Conservation (phyloP, 768 basidiomycete genomes). For the Lactarius hatsudake region DNA sequence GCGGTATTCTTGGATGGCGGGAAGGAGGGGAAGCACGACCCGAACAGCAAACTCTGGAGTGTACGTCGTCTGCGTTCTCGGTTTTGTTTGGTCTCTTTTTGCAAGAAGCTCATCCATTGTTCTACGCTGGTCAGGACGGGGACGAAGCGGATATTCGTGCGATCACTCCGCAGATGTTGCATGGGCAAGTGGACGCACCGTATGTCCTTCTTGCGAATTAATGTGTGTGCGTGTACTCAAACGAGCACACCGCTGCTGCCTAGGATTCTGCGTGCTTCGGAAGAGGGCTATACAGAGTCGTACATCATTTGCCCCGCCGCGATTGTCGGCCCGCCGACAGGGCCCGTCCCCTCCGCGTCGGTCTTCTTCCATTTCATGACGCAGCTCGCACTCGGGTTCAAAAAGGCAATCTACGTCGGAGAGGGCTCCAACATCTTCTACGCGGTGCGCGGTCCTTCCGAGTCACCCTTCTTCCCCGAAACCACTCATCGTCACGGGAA, state of each 20-base stretch:
- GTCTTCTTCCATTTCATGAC: slow-evolving; percentile 10
- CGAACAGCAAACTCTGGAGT: slow-evolving; percentile 14
- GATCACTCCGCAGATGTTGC: slow-evolving; percentile 17
- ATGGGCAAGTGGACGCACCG: slow-evolving; percentile 12
- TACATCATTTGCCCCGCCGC: slow-evolving; percentile 19
- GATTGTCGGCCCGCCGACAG: slow-evolving; percentile 13
- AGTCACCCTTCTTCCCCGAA: too few species aligned
- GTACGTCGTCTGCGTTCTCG: slow-evolving; percentile 6
- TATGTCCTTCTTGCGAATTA: neutral
- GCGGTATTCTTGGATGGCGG: slow-evolving; percentile 9
- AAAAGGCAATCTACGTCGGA: slow-evolving; percentile 11
- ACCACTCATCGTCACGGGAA: neutral
- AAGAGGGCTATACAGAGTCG: slow-evolving; percentile 7
- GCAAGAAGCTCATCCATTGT: neutral
- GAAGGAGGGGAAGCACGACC: slow-evolving; percentile 16
- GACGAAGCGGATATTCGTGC: slow-evolving; percentile 19
- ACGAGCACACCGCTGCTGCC: neutral
- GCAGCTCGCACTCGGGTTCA: neutral
- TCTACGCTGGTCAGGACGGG: slow-evolving; percentile 11
- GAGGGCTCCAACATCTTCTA: slow-evolving; percentile 19
- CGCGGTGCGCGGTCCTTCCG: neutral
- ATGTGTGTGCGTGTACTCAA: neutral
- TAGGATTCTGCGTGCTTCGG: slow-evolving; percentile 14
- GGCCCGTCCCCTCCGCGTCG: slow-evolving; percentile 9
- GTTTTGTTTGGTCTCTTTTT: neutral